Percentiles rank a stretch among this genome's conserved stretches.
These are phyloP conservation scores for Kluyveromyces siamensis DNA, from an alignment of 805 yeast genomes.

Conservation along the genomic window DNA sequence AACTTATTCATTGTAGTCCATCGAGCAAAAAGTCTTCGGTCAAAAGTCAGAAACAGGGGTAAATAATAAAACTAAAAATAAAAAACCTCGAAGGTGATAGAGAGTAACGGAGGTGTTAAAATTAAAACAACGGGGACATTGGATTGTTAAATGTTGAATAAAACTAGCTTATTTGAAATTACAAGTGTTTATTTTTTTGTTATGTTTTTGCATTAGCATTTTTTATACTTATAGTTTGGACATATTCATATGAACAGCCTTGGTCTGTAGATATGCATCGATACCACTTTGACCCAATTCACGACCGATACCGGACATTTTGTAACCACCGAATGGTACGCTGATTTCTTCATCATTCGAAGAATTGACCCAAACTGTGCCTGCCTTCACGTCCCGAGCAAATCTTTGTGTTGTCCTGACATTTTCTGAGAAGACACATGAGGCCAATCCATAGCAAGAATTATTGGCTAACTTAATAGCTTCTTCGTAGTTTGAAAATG, in stretches of 20 bases:
- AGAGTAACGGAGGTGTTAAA: too few relatives aligned
- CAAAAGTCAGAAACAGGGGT: background rate
- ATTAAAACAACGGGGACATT: too few relatives aligned
- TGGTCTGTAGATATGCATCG: slow-evolving; percentile 59
- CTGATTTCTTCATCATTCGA: slow-evolving; percentile 54
- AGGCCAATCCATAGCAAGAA: slow-evolving; percentile 34
- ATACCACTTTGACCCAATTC: slow-evolving; percentile 73
- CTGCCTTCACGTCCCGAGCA: slow-evolving; percentile 55
- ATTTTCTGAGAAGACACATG: slow-evolving; percentile 57
- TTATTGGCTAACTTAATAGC: slow-evolving; percentile 34
- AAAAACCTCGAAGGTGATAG: too few relatives aligned
- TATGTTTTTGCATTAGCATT: too few relatives aligned
- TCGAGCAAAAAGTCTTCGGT: too few relatives aligned
- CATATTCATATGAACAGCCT: slow-evolving; percentile 53
- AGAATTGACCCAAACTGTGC: slow-evolving; percentile 62
- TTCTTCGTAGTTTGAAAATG: slow-evolving; percentile 31
- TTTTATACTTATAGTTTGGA: slow-evolving; percentile 2
- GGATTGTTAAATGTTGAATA: too few relatives aligned
- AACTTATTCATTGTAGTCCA: too few relatives aligned
- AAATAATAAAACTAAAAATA: too few relatives aligned
- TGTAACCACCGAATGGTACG: slow-evolving; percentile 78
- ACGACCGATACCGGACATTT: slow-evolving; percentile 72
- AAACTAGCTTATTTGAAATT: too few relatives aligned
- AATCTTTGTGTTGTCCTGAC: slow-evolving; percentile 53
- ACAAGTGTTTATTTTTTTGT: too few relatives aligned